Percentiles rank a stretch among this genome's conserved stretches.
Conservation (phyloP, 2,329 filamentous ascomycete species). For the Fusarium humuli region DNA sequence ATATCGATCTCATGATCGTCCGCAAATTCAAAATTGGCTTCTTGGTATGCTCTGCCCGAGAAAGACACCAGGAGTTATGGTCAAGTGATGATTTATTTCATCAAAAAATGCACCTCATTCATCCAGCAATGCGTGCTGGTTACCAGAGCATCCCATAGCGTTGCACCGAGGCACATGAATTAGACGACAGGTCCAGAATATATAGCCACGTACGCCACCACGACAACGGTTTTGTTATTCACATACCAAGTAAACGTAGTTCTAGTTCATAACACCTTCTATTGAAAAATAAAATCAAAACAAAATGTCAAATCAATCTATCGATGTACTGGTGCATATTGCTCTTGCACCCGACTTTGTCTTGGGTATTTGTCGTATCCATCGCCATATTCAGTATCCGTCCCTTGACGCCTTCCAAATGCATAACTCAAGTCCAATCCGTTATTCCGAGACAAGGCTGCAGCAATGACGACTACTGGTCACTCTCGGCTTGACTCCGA, state of each 20-base stretch:
- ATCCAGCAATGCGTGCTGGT: slow-evolving; percentile 4
- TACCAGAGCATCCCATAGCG: slow-evolving; percentile 15
- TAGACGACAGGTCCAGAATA: slow-evolving; percentile 2
- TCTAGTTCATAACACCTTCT: slow-evolving; percentile 16
- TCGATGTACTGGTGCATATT: slow-evolving; percentile 7
- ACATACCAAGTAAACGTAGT: slow-evolving; percentile 6
- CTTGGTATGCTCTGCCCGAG: background rate
- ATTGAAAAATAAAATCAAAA: background rate
- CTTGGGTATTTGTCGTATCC: slow-evolving; percentile 39
- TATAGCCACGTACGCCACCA: slow-evolving; percentile 12
- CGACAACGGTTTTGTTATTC: background rate
- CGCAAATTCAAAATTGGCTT: background rate
- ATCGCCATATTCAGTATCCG: slow-evolving; percentile 14
- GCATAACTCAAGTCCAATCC: slow-evolving; percentile 11
- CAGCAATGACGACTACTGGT: slow-evolving; percentile 19
- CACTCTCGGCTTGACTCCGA: slow-evolving; percentile 38
- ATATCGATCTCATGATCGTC: background rate
- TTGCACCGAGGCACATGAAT: background rate
- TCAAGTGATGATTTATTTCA: background rate
- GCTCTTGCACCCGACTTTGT: slow-evolving; percentile 13
- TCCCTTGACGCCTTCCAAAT: slow-evolving; percentile 39
- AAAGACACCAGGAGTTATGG: background rate
- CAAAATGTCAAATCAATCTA: slow-evolving; percentile 5
- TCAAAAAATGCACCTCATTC: background rate
- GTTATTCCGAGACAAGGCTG: slow-evolving; percentile 4